Evolutionary conservation across 1,284 basidiomycete genomes (phyloP), one percentile per base, ranked within the genome.

Genomic region (Pterula multifida): DNA sequence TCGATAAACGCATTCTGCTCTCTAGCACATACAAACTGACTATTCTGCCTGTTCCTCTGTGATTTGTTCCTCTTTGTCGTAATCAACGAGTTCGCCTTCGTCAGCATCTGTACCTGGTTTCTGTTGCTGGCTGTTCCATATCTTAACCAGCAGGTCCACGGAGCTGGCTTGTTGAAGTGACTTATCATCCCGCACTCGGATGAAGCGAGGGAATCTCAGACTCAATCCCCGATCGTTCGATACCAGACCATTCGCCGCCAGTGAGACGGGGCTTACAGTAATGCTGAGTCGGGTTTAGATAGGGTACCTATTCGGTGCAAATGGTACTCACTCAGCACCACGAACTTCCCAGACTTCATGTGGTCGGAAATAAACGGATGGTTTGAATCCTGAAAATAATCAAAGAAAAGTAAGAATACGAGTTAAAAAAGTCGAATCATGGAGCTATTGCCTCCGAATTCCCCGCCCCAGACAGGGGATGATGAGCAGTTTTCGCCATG

Each of bases 341-440:
- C 87, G 76, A 53, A 96, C 85, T 67, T 95, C 90, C 90, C 91
- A 94, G 26, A 93, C 88, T 62, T 94, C 89, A 52, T 70, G 69
- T 2, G 93, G 92, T 55, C 76, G 75, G 65, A 94, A 93, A 72
- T 87, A 94, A 2, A 93, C 79, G 54, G 86, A 78, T 0, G 93
- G 93, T 48, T 65, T 72, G 24, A 90, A 78, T 0, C 82, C 90
- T 81, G 56, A n/a, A n/a, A n/a, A n/a, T n/a, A n/a, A n/a, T n/a
- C 50, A n/a, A 15, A 22, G 13, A 28, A 39, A 49, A 46, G 45
- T 49, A 26, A 36, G 2, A 17, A 45, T 47, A 28, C 26, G 35
- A 36, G 21, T 44, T 44, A 19, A 12, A 49, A 53, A 9, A 24
- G 42, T 13, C 12, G 9, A 21, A 26, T 21, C 12, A 45, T 13